Evolutionary conservation across 441 rosid genomes (phyloP).

Genomic region (Gossypium davidsonii): DNA sequence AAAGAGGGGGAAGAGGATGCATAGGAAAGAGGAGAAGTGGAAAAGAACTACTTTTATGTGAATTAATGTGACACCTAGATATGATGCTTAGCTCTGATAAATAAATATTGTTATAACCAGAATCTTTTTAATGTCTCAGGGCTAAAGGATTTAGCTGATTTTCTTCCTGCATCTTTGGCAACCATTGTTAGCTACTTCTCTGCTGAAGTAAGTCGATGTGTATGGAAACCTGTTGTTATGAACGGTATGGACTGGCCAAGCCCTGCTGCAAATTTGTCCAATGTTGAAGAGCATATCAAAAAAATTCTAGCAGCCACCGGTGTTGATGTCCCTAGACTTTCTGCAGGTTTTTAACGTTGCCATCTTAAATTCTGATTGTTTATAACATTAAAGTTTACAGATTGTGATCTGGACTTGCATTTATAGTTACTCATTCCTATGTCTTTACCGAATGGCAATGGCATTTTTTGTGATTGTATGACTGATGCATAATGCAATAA

Average conservation of each 20-base stretch:
- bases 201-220: constrained; percentile 67
- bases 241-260: constrained; percentile 82
- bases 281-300: constrained; percentile 60
- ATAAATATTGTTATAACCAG: constrained; percentile 7
- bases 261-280: constrained; percentile 66
- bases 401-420: not conserved
- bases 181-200: constrained; percentile 76
- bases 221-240: constrained; percentile 76
- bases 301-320: constrained; percentile 63
- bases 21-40: not conserved
- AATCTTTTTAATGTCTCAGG: constrained; percentile 35
- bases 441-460: not conserved
- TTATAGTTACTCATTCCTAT: not conserved
- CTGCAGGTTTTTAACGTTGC: constrained; percentile 42
- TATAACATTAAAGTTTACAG: not conserved
- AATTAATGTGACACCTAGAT: constrained; percentile 9
- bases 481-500: constrained; percentile 24
- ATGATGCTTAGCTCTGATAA: not conserved
- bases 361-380: not conserved
- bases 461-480: constrained; percentile 10
- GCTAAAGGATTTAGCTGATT: constrained; percentile 68
- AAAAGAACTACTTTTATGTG: not conserved
- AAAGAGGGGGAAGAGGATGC: not conserved
- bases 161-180: constrained; percentile 65
- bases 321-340: constrained; percentile 66